phyloP scores from a whole-genome alignment of 352 stramenopile genomes.

The Globisporangium polare region DNA sequence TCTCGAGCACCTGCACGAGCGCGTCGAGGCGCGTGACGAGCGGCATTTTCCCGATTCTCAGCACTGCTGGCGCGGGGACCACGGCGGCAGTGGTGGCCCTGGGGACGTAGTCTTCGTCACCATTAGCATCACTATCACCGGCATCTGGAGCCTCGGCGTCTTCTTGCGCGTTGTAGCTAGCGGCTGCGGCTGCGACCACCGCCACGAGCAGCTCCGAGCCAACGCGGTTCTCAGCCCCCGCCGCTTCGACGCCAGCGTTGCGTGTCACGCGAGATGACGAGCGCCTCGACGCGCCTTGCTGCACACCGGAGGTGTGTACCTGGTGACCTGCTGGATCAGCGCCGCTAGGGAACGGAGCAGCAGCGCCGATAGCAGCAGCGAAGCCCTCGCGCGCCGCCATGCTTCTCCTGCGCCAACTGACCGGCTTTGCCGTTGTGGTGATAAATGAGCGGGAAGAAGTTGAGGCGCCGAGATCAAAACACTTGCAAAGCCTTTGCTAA shows the following conservation, averaged over 20 bases:
- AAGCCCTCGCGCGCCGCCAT: background rate
- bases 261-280: background rate
- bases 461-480: background rate
- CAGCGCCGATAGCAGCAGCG: background rate
- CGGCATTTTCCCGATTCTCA: constrained; percentile 3
- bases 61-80: background rate
- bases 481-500: no score
- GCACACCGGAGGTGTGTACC: background rate
- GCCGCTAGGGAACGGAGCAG: background rate
- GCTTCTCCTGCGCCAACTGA: background rate
- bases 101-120: background rate
- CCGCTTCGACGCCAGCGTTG: background rate
- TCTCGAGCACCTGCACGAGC: constrained; percentile 17
- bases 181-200: background rate
- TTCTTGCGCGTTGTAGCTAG: background rate
- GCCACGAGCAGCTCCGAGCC: background rate
- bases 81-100: background rate
- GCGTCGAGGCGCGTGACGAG: constrained; percentile 19
- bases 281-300: background rate
- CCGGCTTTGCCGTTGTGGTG: background rate
- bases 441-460: background rate
- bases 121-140: background rate
- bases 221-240: background rate
- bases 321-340: background rate
- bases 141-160: no score